phyloP scores from a whole-genome alignment of 140 eudicot genomes.

The Flaveria floridana region DNA sequence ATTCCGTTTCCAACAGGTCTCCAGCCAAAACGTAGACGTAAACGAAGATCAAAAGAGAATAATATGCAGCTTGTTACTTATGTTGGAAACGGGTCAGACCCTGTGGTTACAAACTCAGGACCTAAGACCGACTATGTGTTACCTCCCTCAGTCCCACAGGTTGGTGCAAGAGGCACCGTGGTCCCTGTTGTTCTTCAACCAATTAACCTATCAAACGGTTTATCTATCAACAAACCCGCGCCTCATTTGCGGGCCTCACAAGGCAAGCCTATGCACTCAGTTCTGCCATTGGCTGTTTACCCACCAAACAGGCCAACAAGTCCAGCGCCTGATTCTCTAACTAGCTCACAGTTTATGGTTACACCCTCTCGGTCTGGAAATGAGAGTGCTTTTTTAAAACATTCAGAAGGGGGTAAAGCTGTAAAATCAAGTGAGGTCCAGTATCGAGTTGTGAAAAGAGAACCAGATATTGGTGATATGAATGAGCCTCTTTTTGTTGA shows the following conservation, averaged over 20 bases:
- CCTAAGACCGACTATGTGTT: too few species aligned
- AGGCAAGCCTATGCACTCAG: slow-evolving; percentile 58
- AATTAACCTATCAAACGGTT: slow-evolving; percentile 42
- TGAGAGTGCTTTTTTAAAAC: slow-evolving; percentile 39
- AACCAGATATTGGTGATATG: slow-evolving; percentile 45
- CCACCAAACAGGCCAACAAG: slow-evolving; percentile 53
- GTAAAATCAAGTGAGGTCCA: slow-evolving; percentile 27
- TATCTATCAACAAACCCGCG: slow-evolving; percentile 40
- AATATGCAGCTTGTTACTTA: slow-evolving; percentile 42
- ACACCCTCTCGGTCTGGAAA: slow-evolving; percentile 35
- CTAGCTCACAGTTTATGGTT: slow-evolving; percentile 36
- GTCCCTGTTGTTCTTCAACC: slow-evolving; percentile 79
- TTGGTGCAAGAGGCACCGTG: slow-evolving; percentile 60
- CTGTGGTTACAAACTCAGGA: slow-evolving; percentile 1
- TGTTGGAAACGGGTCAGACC: slow-evolving; percentile 34
- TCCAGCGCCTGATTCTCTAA: slow-evolving; percentile 41
- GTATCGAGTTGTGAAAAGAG: slow-evolving; percentile 33
- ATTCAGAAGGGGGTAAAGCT: slow-evolving; percentile 37
- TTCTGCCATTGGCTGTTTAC: slow-evolving; percentile 52
- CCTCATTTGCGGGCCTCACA: slow-evolving; percentile 45
- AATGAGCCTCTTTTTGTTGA: slow-evolving; percentile 54
- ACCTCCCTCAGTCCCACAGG: slow-evolving; percentile 43
- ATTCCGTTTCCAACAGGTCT: slow-evolving; percentile 47
- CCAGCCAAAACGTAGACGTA: slow-evolving; percentile 38
- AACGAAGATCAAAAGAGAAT: slow-evolving; percentile 44